These are phyloP conservation scores for Aspergillus tubingensis DNA, from an alignment of 2,329 filamentous ascomycete genomes.

Conservation along the genomic window DNA sequence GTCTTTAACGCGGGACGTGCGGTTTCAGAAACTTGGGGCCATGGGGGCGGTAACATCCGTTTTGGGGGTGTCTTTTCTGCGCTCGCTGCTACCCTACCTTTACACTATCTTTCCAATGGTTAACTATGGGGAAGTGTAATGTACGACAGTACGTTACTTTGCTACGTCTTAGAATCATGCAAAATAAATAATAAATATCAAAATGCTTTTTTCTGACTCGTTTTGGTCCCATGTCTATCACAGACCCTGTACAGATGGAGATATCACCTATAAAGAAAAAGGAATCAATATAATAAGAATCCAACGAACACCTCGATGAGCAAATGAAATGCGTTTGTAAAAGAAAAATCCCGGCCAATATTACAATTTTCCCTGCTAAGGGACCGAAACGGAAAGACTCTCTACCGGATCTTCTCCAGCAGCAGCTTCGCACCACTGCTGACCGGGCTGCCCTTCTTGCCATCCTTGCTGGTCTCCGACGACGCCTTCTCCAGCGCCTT, in stretches of 20 bases:
- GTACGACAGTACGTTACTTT: too few relatives aligned
- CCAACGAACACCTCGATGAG: not conserved
- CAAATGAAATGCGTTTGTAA: not conserved
- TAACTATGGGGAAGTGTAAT: too few relatives aligned
- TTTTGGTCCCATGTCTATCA: constrained; percentile 8
- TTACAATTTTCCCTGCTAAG: constrained; percentile 1
- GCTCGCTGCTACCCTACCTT: too few relatives aligned
- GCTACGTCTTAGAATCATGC: too few relatives aligned
- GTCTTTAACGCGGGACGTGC: not conserved
- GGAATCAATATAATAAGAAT: not conserved
- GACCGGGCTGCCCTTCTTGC: constrained; percentile 38
- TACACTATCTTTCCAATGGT: too few relatives aligned
- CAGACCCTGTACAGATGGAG: constrained; percentile 17
- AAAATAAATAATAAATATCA: not conserved
- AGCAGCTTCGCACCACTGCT: constrained; percentile 51
- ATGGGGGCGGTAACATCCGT: not conserved
- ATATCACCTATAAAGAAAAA: constrained; percentile 7
- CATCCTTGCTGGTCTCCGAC: constrained; percentile 55
- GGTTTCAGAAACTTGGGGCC: not conserved
- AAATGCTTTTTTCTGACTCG: constrained; percentile 14
- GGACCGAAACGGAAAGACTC: not conserved
- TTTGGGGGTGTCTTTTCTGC: too few relatives aligned
- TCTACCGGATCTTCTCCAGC: constrained; percentile 39
- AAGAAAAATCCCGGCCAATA: constrained; percentile 6
- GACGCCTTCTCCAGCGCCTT: constrained; percentile 64